Evolutionary conservation across 2,329 filamentous ascomycete species (phyloP).

Genomic region (Trichoderma sp.): DNA sequence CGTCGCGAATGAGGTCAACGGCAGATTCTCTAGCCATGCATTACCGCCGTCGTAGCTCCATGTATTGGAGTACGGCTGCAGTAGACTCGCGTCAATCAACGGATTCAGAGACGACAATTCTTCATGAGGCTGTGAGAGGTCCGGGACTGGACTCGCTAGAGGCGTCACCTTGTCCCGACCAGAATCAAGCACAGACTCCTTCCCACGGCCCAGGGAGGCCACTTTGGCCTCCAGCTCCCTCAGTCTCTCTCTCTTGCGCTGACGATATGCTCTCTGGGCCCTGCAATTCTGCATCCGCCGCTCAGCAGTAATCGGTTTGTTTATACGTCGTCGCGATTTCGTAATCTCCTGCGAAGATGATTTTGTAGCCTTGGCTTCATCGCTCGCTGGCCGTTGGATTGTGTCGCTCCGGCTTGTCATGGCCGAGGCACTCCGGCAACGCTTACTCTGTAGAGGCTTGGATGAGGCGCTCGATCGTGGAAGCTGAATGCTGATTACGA

Average conservation of each 20-base stretch:
- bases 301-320: slow-evolving; percentile 5
- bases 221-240: slow-evolving; percentile 2
- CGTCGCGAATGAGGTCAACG: background rate
- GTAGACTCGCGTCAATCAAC: background rate
- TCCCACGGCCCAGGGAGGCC: background rate
- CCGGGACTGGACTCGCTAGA: background rate
- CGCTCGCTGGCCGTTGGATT: background rate
- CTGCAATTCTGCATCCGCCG: slow-evolving; percentile 14
- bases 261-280: slow-evolving; percentile 8
- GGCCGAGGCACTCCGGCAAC: background rate
- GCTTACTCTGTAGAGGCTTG: background rate
- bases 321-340: background rate
- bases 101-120: background rate
- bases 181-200: background rate
- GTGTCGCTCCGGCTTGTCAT: background rate
- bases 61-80: background rate
- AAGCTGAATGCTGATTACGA: background rate
- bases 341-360: background rate
- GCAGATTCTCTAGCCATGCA: background rate
- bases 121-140: background rate
- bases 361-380: background rate
- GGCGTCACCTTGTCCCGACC: background rate
- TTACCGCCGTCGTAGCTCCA: background rate
- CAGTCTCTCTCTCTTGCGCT: slow-evolving; percentile 1
- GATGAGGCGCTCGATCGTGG: no score